phyloP scores from a whole-genome alignment of 1,284 basidiomycete species.

The Papiliotrema terrestris region DNA sequence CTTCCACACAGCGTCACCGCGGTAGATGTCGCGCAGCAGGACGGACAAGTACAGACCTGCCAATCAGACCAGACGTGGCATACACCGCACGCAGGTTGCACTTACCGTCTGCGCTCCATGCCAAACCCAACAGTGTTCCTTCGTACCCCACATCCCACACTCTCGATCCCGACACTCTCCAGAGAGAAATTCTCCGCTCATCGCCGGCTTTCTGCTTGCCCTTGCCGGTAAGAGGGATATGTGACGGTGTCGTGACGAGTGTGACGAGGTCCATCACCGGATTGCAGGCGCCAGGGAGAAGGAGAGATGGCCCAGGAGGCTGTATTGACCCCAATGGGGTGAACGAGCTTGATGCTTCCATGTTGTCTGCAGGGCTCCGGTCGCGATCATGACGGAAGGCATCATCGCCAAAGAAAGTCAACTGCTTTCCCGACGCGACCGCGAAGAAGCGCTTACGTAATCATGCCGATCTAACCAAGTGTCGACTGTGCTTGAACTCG shows the following conservation, averaged over 20 bases:
- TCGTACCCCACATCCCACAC: slow-evolving; percentile 38
- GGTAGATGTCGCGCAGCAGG: slow-evolving; percentile 3
- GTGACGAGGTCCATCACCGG: slow-evolving; percentile 44
- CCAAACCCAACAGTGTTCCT: slow-evolving; percentile 31
- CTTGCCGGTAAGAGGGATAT: slow-evolving; percentile 4
- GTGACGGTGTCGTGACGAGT: slow-evolving; percentile 14
- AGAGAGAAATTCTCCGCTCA: slow-evolving; percentile 25
- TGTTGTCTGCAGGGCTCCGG: neutral
- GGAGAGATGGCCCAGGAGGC: slow-evolving; percentile 20
- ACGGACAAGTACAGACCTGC: slow-evolving; percentile 35
- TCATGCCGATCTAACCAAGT: no score
- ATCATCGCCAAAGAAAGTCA: no score
- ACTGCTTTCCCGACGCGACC: neutral
- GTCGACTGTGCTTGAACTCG: no score
- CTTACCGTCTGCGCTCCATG: slow-evolving; percentile 43
- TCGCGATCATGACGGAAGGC: no score
- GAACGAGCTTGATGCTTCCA: slow-evolving; percentile 27
- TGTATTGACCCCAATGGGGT: slow-evolving; percentile 26
- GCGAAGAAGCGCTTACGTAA: neutral
- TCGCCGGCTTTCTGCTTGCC: slow-evolving; percentile 19
- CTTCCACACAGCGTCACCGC: neutral
- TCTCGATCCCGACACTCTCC: slow-evolving; percentile 37
- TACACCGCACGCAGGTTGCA: neutral
- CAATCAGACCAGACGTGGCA: neutral
- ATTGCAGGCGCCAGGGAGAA: slow-evolving; percentile 40